These are phyloP conservation scores for Clathrus columnatus DNA, from an alignment of 768 basidiomycete species.

Conservation along the genomic window DNA sequence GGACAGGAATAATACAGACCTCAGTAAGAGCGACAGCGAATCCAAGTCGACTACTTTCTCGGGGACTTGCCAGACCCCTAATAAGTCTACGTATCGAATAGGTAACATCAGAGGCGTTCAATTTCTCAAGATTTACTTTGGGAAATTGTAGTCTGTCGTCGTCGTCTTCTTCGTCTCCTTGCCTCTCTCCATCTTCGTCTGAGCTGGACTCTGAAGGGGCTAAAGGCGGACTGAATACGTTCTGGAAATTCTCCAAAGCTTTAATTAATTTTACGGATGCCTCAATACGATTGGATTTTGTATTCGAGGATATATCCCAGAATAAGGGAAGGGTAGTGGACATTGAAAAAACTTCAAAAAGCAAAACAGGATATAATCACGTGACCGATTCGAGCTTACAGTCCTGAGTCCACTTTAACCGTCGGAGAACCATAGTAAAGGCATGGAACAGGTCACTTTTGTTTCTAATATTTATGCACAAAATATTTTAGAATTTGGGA, in stretches of 20 bases:
- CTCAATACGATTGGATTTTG: slow-evolving; percentile 70
- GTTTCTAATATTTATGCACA: too few species aligned
- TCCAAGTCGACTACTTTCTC: slow-evolving; percentile 89
- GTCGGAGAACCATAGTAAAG: background rate
- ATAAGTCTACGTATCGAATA: slow-evolving; percentile 86
- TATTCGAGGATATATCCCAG: slow-evolving; percentile 83
- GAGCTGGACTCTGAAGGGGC: slow-evolving; percentile 18
- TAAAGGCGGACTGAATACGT: slow-evolving; percentile 28
- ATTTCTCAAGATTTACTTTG: slow-evolving; percentile 42
- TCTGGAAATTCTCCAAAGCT: slow-evolving; percentile 80
- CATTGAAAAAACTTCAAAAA: slow-evolving; percentile 31
- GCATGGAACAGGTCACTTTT: background rate
- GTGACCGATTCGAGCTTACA: too few species aligned
- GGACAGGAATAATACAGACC: slow-evolving; percentile 33
- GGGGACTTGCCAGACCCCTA: slow-evolving; percentile 81
- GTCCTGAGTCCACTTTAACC: background rate
- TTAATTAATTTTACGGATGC: slow-evolving; percentile 79
- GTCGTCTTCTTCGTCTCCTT: slow-evolving; percentile 26
- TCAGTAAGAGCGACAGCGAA: slow-evolving; percentile 96
- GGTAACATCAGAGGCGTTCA: slow-evolving; percentile 85
- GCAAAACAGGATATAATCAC: background rate
- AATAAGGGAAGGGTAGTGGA: slow-evolving; percentile 87
- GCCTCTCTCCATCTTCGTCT: slow-evolving; percentile 26
- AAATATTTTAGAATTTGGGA: too few species aligned
- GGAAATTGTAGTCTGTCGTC: slow-evolving; percentile 31